Percentiles rank a stretch among this genome's conserved stretches.
phyloP scores from a whole-genome alignment of 129 eudicot species.

The Silybum marianum region DNA sequence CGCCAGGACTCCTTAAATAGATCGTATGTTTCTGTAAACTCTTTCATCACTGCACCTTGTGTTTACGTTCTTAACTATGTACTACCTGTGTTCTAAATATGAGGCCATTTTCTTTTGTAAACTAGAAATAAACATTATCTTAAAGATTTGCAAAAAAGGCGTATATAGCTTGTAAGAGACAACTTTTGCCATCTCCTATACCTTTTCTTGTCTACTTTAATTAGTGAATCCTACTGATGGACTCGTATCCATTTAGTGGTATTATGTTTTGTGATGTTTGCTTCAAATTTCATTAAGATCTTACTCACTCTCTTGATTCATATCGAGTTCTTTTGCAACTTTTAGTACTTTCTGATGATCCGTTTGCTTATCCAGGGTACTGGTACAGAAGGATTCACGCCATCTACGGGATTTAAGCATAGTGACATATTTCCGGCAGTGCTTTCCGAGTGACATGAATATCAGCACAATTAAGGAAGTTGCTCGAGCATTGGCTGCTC shows the following conservation, averaged over 20 bases:
- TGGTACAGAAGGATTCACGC: conserved; percentile 74
- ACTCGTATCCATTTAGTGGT: neutral
- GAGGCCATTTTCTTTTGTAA: neutral
- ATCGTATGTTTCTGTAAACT: conserved; percentile 59
- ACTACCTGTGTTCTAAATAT: conserved; percentile 2
- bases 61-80: neutral
- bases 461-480: conserved; percentile 70
- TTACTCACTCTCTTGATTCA: conserved; percentile 2
- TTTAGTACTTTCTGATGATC: conserved; percentile 10
- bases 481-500: conserved; percentile 80
- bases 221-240: neutral
- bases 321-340: conserved; percentile 1
- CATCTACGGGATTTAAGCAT: conserved; percentile 70
- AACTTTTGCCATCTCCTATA: neutral
- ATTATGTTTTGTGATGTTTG: neutral
- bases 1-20: conserved; percentile 68
- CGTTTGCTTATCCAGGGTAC: conserved; percentile 47
- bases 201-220: neutral
- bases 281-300: neutral
- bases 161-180: neutral
- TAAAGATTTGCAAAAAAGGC: neutral
- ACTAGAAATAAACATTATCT: neutral
- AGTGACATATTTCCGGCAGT: conserved; percentile 82
- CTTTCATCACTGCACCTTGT: neutral
- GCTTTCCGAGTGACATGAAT: conserved; percentile 59